Percentiles rank a stretch among this genome's conserved stretches.
Conservation (phyloP, 192 early-diverging fungal species). For the Umbelopsis sp. region DNA sequence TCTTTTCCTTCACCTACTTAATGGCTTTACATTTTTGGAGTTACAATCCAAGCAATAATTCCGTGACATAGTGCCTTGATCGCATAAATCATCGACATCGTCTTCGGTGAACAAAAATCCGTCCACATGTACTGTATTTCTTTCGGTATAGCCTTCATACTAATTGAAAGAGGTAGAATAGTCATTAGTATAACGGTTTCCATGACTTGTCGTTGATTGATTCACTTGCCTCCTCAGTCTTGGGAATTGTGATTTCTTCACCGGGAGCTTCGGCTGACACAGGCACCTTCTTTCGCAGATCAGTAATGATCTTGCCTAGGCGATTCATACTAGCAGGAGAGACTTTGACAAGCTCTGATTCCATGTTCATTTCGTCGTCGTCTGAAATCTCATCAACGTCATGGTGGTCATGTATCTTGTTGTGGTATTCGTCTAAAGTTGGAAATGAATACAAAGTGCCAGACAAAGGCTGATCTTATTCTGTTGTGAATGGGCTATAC, state of each 20-base stretch:
- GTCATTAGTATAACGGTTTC: not conserved
- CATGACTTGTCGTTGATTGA: not conserved
- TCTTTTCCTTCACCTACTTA: constrained; percentile 35
- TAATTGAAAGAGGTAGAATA: constrained; percentile 8
- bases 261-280: constrained; percentile 55
- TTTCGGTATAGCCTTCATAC: constrained; percentile 50
- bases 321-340: constrained; percentile 27
- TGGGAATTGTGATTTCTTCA: constrained; percentile 48
- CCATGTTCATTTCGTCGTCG: constrained; percentile 11
- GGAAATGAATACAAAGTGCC: not conserved
- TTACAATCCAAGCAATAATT: constrained; percentile 58
- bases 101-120: constrained; percentile 60
- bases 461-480: not conserved
- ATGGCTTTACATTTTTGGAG: constrained; percentile 45
- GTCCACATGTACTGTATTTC: constrained; percentile 62
- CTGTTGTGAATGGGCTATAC: constrained; percentile 7
- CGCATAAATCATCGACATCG: constrained; percentile 60
- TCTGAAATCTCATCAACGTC: not conserved
- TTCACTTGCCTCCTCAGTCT: constrained; percentile 43
- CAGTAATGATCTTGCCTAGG: constrained; percentile 53
- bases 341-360: constrained; percentile 13
- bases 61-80: constrained; percentile 51
- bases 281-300: constrained; percentile 50
- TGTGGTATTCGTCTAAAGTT: constrained; percentile 35
- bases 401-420: constrained; percentile 27